Evolutionary conservation across 2,329 filamentous ascomycete species (phyloP).

Genomic region (Amphichorda felina): DNA sequence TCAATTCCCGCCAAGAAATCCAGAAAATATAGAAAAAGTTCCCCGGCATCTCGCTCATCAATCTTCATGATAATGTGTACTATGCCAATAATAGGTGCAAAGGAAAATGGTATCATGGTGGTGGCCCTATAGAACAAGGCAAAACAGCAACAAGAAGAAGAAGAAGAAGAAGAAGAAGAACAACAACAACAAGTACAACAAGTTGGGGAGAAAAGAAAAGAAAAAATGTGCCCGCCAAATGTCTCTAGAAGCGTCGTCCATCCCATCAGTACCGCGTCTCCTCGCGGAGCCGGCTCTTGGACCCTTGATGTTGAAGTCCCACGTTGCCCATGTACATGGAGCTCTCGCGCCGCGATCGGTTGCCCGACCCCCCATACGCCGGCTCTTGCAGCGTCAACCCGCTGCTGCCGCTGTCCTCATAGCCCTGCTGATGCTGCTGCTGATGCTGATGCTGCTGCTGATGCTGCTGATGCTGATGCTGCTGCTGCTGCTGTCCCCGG

Average conservation of each 20-base stretch:
- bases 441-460: neutral
- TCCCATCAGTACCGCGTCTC: slow-evolving; percentile 31
- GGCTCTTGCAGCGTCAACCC: slow-evolving; percentile 22
- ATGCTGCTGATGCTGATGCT: neutral
- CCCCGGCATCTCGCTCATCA: neutral
- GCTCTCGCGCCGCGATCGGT: slow-evolving; percentile 46
- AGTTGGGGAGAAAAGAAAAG: neutral
- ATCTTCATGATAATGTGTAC: neutral
- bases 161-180: too few relatives aligned
- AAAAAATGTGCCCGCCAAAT: neutral
- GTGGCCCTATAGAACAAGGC: too few relatives aligned
- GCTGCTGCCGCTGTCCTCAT: slow-evolving; percentile 9
- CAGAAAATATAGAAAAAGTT: too few relatives aligned
- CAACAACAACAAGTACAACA: too few relatives aligned
- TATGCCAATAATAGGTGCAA: neutral
- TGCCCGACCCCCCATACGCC: slow-evolving; percentile 10
- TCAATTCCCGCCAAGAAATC: too few relatives aligned
- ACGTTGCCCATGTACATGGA: slow-evolving; percentile 41
- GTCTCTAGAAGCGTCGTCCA: too few relatives aligned
- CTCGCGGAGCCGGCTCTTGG: slow-evolving; percentile 33
- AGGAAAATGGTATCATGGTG: neutral
- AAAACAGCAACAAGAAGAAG: too few relatives aligned
- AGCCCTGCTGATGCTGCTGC: neutral
- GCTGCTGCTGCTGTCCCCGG: neutral
- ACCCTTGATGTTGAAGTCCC: slow-evolving; percentile 35